Evolutionary conservation across 2,329 filamentous ascomycete genomes (phyloP), one percentile per base, ranked within the genome.

Genomic region (Alternaria brassicae): DNA sequence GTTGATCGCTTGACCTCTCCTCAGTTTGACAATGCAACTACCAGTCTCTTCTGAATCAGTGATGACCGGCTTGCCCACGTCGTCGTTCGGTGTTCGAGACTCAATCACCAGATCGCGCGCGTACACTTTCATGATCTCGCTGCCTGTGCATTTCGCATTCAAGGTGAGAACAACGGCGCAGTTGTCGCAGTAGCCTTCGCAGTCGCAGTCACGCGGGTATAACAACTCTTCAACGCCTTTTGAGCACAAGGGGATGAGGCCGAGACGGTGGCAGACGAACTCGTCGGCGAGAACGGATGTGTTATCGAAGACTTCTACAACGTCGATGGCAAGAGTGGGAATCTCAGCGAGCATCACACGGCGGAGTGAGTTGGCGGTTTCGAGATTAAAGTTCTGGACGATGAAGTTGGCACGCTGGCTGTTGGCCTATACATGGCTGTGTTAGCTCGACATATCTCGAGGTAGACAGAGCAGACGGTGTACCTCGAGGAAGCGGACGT

Each of bases 231-330:
- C 91, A 70, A 94, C 89, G 74, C 91, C 91, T 73, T 91, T 91
- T 58, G 92, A 91, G 76, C 90, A 89, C 47, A 99, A 87, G 1
- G 95, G 95, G 57, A 98, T 88, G 45, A 98, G 87, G 30, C 95
- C 94, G 13, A 99, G 86, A 44, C 94, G 90, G 79, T 98, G 94
- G 48, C 92, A 90, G 68, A 99, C 89, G 79, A 98, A 97, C 80
- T 99, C 94, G 79, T 99, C 94, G 61, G 94, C 91, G 13, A 98
- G 88, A 4, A 97, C 93, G n/a, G 93, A 96, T 58, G 91, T 96
- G 83, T 99, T 99, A 72, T 86, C 86, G 74, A 96, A 89, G 66
- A 99, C 89, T 78, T 98, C 92, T 63, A 98, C 93, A 13, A 97
- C 86, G 74, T 99, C 94, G 78, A 98, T 93, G 64, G 95, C 93